A percentile compares a stretch with the other conserved stretches of the same genome.
Evolutionary conservation across 169 alveolate genomes (phyloP).

Genomic region (Plasmodium relictum): DNA sequence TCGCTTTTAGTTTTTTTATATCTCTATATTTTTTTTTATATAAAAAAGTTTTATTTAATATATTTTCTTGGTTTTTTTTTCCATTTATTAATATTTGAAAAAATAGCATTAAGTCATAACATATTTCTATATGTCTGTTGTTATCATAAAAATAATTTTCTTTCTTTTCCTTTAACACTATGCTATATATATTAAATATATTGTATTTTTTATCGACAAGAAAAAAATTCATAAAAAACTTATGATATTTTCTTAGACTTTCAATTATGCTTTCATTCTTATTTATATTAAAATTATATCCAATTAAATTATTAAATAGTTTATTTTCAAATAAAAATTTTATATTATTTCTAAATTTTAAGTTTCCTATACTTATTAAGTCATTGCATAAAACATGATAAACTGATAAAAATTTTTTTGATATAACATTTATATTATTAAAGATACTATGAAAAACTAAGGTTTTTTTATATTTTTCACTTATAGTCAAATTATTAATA

Average conservation of each 20-base stretch:
- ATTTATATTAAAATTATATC: constrained; percentile 51
- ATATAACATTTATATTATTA: constrained; percentile 26
- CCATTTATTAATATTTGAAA: constrained; percentile 52
- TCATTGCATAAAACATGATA: constrained; percentile 2
- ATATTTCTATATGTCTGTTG: constrained; percentile 51
- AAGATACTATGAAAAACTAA: constrained; percentile 11
- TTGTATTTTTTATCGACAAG: constrained; percentile 32
- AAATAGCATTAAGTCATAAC: constrained; percentile 63
- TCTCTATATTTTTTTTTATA: not conserved
- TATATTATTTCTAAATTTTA: constrained; percentile 48
- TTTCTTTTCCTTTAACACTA: not conserved
- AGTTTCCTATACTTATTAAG: constrained; percentile 12
- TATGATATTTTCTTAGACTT: constrained; percentile 49
- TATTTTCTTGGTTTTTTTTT: not conserved
- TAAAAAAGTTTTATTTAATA: not conserved
- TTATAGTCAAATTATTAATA: constrained; percentile 11
- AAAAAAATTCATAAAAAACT: constrained; percentile 20
- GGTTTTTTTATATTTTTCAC: constrained; percentile 13
- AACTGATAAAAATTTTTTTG: constrained; percentile 7
- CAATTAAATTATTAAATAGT: constrained; percentile 16
- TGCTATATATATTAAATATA: constrained; percentile 33
- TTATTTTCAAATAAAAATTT: constrained; percentile 44
- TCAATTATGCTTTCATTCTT: constrained; percentile 39
- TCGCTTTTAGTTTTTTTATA: not conserved
- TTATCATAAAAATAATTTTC: constrained; percentile 47